Conservation (phyloP, 2,329 filamentous ascomycete species). For the Sphaerulina musiva region DNA sequence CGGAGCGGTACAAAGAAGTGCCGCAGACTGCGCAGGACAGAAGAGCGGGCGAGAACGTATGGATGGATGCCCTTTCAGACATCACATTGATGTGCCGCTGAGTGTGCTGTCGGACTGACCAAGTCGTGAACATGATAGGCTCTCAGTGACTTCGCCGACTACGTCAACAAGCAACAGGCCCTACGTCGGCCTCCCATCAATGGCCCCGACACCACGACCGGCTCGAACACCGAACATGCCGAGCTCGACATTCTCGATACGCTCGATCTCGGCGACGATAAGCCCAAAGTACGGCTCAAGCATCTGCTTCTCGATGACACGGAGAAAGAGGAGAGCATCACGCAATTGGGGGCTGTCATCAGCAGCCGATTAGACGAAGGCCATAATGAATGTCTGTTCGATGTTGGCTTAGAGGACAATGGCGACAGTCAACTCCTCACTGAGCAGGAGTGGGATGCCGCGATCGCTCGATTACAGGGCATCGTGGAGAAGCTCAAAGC, state of each 20-base stretch:
- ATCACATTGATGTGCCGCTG: background rate
- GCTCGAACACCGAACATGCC: constrained; percentile 64
- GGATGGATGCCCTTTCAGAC: constrained; percentile 20
- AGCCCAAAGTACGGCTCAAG: constrained; percentile 62
- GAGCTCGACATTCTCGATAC: constrained; percentile 86
- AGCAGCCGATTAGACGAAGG: constrained; percentile 69
- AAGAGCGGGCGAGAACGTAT: constrained; percentile 78
- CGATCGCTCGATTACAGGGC: constrained; percentile 58
- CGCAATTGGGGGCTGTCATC: constrained; percentile 60
- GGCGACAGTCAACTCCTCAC: constrained; percentile 76
- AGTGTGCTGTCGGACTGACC: too few relatives aligned
- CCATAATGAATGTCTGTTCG: constrained; percentile 82
- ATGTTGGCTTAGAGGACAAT: constrained; percentile 84
- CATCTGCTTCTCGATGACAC: constrained; percentile 62
- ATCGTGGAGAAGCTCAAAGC: constrained; percentile 61
- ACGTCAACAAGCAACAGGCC: constrained; percentile 89
- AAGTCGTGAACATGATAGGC: constrained; percentile 45
- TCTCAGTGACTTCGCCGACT: constrained; percentile 93
- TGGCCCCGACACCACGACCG: constrained; percentile 23
- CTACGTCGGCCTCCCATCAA: constrained; percentile 46
- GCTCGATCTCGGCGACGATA: constrained; percentile 64
- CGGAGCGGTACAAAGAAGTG: constrained; percentile 33
- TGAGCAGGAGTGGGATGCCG: constrained; percentile 66
- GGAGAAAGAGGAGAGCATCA: constrained; percentile 51
- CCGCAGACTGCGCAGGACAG: constrained; percentile 64